phyloP scores from a whole-genome alignment of 352 stramenopile species.

The Pythium rhizo-oryzae region DNA sequence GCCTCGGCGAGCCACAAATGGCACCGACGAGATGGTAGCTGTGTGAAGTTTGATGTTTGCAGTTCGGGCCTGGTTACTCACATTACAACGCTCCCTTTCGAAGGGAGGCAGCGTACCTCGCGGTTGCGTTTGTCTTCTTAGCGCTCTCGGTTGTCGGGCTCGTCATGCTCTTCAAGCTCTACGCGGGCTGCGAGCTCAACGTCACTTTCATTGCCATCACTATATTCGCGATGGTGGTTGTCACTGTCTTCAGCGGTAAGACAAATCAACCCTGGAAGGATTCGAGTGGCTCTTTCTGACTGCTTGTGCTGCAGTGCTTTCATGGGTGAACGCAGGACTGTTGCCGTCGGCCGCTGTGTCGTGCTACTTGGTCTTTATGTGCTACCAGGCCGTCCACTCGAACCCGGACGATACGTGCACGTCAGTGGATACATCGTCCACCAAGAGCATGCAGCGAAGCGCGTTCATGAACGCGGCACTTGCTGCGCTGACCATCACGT shows the following conservation, averaged over 20 bases:
- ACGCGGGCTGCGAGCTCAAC: conserved; percentile 57
- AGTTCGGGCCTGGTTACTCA: background rate
- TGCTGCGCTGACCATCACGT: conserved; percentile 55
- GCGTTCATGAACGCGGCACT: conserved; percentile 50
- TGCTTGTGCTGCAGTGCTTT: conserved; percentile 35
- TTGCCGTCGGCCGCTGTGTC: conserved; percentile 58
- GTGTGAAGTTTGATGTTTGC: background rate
- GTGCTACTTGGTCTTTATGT: conserved; percentile 69
- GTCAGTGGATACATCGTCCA: conserved; percentile 29
- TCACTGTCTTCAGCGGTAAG: conserved; percentile 62
- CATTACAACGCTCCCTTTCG: background rate
- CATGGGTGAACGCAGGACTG: conserved; percentile 63
- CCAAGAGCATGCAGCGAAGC: conserved; percentile 40
- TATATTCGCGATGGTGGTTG: conserved; percentile 40
- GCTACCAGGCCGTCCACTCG: conserved; percentile 67
- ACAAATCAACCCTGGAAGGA: background rate
- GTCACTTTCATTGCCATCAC: conserved; percentile 64
- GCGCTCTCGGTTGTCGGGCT: conserved; percentile 41
- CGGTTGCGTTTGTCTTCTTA: conserved; percentile 42
- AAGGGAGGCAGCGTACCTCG: conserved; percentile 65
- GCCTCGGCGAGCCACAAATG: background rate
- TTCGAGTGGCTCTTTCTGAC: background rate
- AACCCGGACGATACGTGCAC: conserved; percentile 64
- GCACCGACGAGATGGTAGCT: conserved; percentile 32
- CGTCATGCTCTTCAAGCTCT: conserved; percentile 58